Evolutionary conservation across 257 asterid species (phyloP), one percentile per base, ranked within the genome.

Genomic region (Lycium ferocissimum): DNA sequence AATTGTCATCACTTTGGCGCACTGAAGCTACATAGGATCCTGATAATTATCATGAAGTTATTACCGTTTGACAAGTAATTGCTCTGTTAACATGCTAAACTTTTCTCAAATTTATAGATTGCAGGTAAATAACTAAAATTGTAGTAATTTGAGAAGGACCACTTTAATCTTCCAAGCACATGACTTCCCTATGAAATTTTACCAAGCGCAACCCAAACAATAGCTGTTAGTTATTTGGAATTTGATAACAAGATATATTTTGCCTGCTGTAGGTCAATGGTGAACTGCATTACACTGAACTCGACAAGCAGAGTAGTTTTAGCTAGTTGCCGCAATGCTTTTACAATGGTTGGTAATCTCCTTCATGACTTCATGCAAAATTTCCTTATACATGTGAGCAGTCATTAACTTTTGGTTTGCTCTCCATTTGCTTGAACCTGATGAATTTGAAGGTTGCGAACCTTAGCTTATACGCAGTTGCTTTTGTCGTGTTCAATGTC

Each of bases 241-340:
- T 33, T 76, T 26, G n/a, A 13, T 51, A 76, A 51, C 63, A 76
- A 33, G 40, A 26, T 51, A 8, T 51, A 12, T 62, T 10, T 84
- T 51, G 83, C 59, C 13, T 88, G 63, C 75, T 89, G 87, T 83
- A 96, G 99, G 99, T 94, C 99, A 6, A 94, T 96, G 99, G 98
- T 96, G 92, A 96, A 94, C 91, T 96, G 98, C 95, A 96, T 96
- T 83, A 94, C 98, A 76, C 89, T 96, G 88, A 93, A 93, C 73
- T 92, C 99, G 18, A 89, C 98, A 9, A 96, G 96, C 94, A 90
- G 98, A 92, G 98, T 93, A 80, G 98, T 93, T 15, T 86, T 96
- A 90, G 89, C 98, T n/a, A 96, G 99, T 92, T 93, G 98, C 83
- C 96, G 99, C 73, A 96, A 96, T 89, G 98, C 99, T 71, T 94